A percentile compares a stretch with the other conserved stretches of the same genome.
phyloP scores from a whole-genome alignment of 2,329 filamentous ascomycete species.

The Xylariaceae sp. region DNA sequence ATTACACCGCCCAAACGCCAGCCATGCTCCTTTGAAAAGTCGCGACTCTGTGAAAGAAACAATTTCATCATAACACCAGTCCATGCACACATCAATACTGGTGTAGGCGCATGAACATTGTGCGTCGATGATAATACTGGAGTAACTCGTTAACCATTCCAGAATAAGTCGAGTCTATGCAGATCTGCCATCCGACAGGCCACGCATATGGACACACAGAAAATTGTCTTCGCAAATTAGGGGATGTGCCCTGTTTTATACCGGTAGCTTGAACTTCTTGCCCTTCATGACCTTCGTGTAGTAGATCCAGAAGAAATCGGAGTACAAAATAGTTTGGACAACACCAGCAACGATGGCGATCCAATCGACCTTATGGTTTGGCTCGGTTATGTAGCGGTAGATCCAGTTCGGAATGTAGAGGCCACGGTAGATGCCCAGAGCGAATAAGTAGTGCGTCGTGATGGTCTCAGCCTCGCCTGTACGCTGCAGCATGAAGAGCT shows the following conservation, averaged over 20 bases:
- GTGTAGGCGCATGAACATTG: not conserved
- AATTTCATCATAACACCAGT: not conserved
- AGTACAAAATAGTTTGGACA: conserved; percentile 91
- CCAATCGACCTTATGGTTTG: conserved; percentile 68
- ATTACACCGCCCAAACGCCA: conserved; percentile 22
- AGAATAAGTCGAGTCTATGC: not conserved
- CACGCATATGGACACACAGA: not conserved
- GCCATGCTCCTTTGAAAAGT: conserved; percentile 17
- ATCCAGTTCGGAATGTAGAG: conserved; percentile 99
- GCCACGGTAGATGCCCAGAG: conserved; percentile 83
- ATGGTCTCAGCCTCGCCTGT: conserved; percentile 99
- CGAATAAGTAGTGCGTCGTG: conserved; percentile 95
- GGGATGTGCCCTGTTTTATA: conserved; percentile 46
- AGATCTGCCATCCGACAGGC: not conserved
- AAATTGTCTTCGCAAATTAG: not conserved
- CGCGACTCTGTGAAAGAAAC: conserved; percentile 9
- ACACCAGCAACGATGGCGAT: conserved; percentile 87
- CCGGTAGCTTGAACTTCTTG: conserved; percentile 81
- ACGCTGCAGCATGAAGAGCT: conserved; percentile 96
- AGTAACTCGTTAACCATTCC: not conserved
- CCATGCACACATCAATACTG: not conserved
- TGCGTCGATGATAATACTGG: not conserved
- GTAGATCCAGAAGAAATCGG: conserved; percentile 99
- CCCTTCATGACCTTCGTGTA: conserved; percentile 93
- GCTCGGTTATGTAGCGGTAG: conserved; percentile 77